A percentile compares a stretch with the other conserved stretches of the same genome.
phyloP scores from a whole-genome alignment of 78 protist species.

The Dictyostelium intermedium region DNA sequence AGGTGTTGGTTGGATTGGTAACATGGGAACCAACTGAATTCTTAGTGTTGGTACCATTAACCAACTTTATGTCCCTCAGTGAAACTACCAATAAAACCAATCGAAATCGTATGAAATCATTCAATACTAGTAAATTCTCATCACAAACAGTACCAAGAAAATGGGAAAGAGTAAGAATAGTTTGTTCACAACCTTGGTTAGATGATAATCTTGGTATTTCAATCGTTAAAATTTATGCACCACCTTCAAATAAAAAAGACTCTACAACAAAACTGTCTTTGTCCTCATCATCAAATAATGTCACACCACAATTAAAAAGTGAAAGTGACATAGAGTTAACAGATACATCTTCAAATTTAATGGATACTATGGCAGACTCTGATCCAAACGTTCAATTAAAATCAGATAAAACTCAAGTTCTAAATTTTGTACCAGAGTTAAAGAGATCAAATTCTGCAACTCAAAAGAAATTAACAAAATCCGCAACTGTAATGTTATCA shows the following conservation, averaged over 20 bases:
- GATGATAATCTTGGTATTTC: conserved; percentile 14
- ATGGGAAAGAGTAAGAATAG: conserved; percentile 57
- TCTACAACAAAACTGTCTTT: not conserved
- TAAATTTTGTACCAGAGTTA: not conserved
- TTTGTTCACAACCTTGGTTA: conserved; percentile 43
- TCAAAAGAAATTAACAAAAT: not conserved
- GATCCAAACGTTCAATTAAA: not conserved
- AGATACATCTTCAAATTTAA: not conserved
- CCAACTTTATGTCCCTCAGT: conserved; percentile 33
- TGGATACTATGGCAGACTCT: not conserved
- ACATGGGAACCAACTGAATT: conserved; percentile 61
- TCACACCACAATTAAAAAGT: not conserved
- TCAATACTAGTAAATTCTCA: not conserved
- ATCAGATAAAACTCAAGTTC: not conserved
- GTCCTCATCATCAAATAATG: not conserved
- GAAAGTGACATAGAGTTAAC: not conserved
- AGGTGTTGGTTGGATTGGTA: conserved; percentile 37
- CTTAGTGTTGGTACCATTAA: conserved; percentile 46
- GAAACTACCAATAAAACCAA: conserved; percentile 26
- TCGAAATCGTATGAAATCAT: not conserved
- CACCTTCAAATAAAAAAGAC: not conserved
- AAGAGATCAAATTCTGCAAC: not conserved
- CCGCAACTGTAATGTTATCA: not conserved
- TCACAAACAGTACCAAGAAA: not conserved
- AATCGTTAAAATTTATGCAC: not conserved